phyloP scores from a whole-genome alignment of 2,329 filamentous ascomycete genomes.

The Myriosclerotinia scirpicola region DNA sequence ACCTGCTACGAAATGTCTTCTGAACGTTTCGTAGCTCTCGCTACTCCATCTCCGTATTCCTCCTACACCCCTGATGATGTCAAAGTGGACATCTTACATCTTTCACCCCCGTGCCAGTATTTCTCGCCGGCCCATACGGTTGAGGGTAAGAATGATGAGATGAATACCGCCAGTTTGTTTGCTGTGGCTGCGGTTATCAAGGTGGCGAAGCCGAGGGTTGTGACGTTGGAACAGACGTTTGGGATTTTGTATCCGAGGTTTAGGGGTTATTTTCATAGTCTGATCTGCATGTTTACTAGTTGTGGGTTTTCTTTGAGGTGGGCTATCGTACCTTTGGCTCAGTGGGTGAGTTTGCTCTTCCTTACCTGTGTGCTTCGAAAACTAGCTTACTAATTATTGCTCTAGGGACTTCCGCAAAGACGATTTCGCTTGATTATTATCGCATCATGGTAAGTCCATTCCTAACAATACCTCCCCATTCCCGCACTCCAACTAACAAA shows the following conservation, averaged over 20 bases:
- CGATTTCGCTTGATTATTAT: conserved; percentile 54
- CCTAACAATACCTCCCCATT: background rate
- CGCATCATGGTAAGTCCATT: conserved; percentile 45
- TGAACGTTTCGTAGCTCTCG: conserved; percentile 49
- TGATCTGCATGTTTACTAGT: conserved; percentile 64
- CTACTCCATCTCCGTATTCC: conserved; percentile 17
- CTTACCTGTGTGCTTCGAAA: background rate
- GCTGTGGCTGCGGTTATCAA: conserved; percentile 56
- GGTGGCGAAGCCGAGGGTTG: conserved; percentile 61
- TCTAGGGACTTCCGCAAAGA: conserved; percentile 33
- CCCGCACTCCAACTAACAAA: conserved; percentile 11
- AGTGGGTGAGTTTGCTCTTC: conserved; percentile 43
- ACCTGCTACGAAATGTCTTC: conserved; percentile 52
- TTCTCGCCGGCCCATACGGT: conserved; percentile 72
- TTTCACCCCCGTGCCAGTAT: conserved; percentile 76
- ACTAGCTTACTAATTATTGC: background rate
- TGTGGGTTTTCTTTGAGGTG: conserved; percentile 70
- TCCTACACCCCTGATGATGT: conserved; percentile 33
- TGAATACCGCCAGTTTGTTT: conserved; percentile 62
- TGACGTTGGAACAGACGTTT: conserved; percentile 78
- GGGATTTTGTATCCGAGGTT: conserved; percentile 60
- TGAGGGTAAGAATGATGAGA: conserved; percentile 58
- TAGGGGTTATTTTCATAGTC: conserved; percentile 54
- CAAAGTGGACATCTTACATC: conserved; percentile 67
- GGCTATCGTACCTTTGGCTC: conserved; percentile 55